These are phyloP conservation scores for Fomitopsis pinicola DNA, from an alignment of 1,284 basidiomycete species.

Conservation along the genomic window DNA sequence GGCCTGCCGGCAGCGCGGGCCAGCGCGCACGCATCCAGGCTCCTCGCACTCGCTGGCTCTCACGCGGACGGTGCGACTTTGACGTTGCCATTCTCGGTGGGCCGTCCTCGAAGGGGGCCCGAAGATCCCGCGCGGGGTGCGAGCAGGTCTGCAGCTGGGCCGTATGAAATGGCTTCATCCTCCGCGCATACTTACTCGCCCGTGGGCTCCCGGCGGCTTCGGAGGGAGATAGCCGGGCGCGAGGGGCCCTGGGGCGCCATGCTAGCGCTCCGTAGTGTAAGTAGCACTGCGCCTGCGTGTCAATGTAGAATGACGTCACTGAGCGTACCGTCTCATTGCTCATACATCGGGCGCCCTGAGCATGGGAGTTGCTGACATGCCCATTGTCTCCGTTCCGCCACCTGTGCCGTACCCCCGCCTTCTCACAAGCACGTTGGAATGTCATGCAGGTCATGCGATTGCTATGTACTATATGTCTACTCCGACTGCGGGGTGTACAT, in stretches of 20 bases:
- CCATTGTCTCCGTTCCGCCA: background rate
- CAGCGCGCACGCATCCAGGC: background rate
- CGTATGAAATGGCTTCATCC: background rate
- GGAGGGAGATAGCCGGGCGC: constrained; percentile 1
- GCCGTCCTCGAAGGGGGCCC: background rate
- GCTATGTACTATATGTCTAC: background rate
- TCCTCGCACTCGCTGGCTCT: background rate
- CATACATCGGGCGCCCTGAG: background rate
- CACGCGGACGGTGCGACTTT: constrained; percentile 3
- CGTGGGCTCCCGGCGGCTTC: background rate
- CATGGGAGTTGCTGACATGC: background rate
- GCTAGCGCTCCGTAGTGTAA: background rate
- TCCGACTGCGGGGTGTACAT: constrained; percentile 1
- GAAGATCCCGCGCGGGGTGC: constrained; percentile 8
- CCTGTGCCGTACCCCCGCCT: background rate
- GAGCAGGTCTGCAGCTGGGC: background rate
- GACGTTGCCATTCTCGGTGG: background rate
- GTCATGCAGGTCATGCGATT: constrained; percentile 9
- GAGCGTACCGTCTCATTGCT: background rate
- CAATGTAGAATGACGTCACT: constrained; percentile 4
- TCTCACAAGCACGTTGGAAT: constrained; percentile 2
- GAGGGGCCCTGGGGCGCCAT: background rate
- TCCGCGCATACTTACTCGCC: background rate
- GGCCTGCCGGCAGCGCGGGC: background rate
- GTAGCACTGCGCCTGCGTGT: background rate